Evolutionary conservation across 371 early-diverging fungal genomes (phyloP).

Genomic region (Mucor velutinosus): DNA sequence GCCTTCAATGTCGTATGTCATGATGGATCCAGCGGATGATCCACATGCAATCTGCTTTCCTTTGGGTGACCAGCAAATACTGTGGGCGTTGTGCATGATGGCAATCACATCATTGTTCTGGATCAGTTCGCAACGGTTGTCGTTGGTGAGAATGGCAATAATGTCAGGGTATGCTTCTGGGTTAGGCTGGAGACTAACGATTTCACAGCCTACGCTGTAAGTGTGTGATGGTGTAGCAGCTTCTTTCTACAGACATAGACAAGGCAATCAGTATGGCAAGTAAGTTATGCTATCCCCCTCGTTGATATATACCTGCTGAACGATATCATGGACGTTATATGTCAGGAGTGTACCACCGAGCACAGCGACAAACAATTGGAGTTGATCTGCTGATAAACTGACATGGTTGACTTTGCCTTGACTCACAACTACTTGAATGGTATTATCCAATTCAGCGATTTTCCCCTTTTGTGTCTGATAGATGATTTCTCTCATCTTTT

Average conservation of each 20-base stretch:
- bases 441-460: constrained; percentile 15
- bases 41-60: constrained; percentile 58
- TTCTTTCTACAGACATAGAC: background rate
- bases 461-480: constrained; percentile 24
- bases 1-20: constrained; percentile 37
- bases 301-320: constrained; percentile 26
- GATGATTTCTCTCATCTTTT: constrained; percentile 26
- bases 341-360: constrained; percentile 28
- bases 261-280: too few relatives aligned
- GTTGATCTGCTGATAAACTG: constrained; percentile 34
- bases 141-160: constrained; percentile 29
- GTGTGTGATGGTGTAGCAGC: constrained; percentile 22
- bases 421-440: background rate
- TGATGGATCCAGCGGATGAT: constrained; percentile 27
- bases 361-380: constrained; percentile 34
- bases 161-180: constrained; percentile 38
- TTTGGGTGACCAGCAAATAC: constrained; percentile 57
- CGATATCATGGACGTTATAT: constrained; percentile 38
- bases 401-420: constrained; percentile 38
- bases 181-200: constrained; percentile 43
- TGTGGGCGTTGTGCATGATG: constrained; percentile 16
- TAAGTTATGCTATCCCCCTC: too few relatives aligned
- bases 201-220: constrained; percentile 19
- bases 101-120: constrained; percentile 19
- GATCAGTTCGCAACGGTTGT: constrained; percentile 26